Conservation (phyloP, 2,329 filamentous ascomycete species). For the Aspergillus novoparasiticus region DNA sequence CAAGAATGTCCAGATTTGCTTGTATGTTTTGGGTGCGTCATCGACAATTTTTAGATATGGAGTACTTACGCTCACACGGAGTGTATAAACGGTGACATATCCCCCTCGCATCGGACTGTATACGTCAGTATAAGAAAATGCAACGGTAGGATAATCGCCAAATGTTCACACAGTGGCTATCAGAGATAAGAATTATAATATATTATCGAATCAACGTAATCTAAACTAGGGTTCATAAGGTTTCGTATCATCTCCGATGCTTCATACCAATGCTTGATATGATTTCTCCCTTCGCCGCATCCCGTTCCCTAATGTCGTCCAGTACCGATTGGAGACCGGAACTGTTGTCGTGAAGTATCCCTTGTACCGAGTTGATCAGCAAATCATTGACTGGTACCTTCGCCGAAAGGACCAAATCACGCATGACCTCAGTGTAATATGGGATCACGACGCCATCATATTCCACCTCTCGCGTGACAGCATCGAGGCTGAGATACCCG, state of each 20-base stretch:
- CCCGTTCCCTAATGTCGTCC: neutral
- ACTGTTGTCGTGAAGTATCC: constrained; percentile 1
- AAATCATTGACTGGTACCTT: constrained; percentile 19
- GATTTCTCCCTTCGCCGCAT: neutral
- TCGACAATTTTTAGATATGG: too few species aligned
- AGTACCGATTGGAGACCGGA: neutral
- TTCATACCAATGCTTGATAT: neutral
- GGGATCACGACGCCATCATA: constrained; percentile 21
- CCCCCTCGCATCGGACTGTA: too few species aligned
- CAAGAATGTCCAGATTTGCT: too few species aligned
- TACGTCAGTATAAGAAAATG: too few species aligned
- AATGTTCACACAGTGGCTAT: too few species aligned
- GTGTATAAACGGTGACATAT: too few species aligned
- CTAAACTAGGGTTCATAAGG: neutral
- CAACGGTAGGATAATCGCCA: too few species aligned
- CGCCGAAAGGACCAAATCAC: constrained; percentile 18
- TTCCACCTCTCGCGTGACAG: constrained; percentile 14
- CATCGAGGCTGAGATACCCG: constrained; percentile 8
- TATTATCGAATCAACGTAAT: neutral
- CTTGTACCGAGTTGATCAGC: constrained; percentile 21
- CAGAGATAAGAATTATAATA: neutral
- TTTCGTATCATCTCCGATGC: neutral
- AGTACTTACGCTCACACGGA: too few species aligned
- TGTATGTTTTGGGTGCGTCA: too few species aligned
- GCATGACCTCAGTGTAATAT: constrained; percentile 25